These are phyloP conservation scores for Neurospora cerealis DNA, from an alignment of 495 filamentous ascomycete genomes.

Conservation along the genomic window DNA sequence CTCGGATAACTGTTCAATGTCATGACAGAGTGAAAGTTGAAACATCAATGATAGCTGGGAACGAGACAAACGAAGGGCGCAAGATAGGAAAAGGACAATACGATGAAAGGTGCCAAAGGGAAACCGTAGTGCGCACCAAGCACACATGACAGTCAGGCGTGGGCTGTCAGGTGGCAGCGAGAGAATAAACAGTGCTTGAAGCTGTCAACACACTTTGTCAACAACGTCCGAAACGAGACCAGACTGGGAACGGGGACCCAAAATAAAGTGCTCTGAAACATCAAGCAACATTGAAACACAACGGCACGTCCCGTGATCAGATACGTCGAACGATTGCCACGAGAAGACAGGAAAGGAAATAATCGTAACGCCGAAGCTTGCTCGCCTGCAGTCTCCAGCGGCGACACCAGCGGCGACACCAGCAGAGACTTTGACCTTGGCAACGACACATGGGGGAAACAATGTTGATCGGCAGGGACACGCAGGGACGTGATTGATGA, in stretches of 20 bases:
- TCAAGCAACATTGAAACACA: not conserved
- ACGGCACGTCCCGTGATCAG: not conserved
- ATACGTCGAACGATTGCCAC: not conserved
- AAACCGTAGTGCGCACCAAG: too few relatives aligned
- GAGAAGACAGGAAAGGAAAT: not conserved
- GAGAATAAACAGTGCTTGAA: not conserved
- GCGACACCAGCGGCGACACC: not conserved
- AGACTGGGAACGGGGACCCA: not conserved
- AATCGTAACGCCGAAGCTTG: not conserved
- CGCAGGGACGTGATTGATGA: not conserved
- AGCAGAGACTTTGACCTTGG: not conserved
- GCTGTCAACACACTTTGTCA: not conserved
- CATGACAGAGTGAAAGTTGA: not conserved
- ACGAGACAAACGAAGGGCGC: not conserved
- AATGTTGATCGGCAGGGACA: not conserved
- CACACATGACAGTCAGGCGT: too few relatives aligned
- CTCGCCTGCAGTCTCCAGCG: not conserved
- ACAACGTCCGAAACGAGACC: not conserved
- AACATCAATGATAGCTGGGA: not conserved
- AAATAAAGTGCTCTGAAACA: not conserved
- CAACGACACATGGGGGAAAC: not conserved
- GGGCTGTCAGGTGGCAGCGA: not conserved
- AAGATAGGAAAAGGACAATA: not conserved
- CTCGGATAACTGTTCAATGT: not conserved
- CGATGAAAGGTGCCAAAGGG: not conserved